Conservation (phyloP, 2,329 filamentous ascomycete genomes). For the Colletotrichum karsti region DNA sequence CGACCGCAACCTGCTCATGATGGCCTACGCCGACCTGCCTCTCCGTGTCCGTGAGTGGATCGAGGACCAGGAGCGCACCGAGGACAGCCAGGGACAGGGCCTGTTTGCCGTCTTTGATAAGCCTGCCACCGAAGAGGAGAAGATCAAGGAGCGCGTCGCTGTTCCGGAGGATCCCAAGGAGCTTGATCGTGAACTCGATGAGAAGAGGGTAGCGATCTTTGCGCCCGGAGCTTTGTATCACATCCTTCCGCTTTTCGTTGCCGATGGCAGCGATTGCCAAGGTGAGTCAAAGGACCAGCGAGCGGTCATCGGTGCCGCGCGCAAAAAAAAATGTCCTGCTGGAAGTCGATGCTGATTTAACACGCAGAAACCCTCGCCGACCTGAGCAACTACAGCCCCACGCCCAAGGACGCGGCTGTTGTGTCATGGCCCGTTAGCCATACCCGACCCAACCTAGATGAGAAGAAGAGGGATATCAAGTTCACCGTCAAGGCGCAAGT, state of each 20-base stretch:
- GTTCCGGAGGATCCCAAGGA: constrained; percentile 32
- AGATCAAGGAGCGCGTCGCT: constrained; percentile 45
- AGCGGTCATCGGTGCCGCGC: background rate
- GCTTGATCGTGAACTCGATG: constrained; percentile 34
- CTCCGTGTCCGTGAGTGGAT: constrained; percentile 56
- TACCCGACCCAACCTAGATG: constrained; percentile 35
- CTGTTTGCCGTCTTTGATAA: constrained; percentile 52
- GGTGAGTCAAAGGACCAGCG: constrained; percentile 34
- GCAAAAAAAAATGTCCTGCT: no score
- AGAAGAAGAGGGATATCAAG: constrained; percentile 35
- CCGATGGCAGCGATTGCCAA: constrained; percentile 45
- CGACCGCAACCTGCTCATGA: constrained; percentile 55
- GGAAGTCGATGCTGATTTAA: background rate
- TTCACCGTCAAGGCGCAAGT: constrained; percentile 42
- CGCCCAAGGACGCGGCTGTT: constrained; percentile 36
- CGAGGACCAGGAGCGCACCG: constrained; percentile 47
- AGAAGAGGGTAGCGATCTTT: constrained; percentile 48
- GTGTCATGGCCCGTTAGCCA: constrained; percentile 40
- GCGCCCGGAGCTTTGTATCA: constrained; percentile 53
- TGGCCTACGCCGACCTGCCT: constrained; percentile 55
- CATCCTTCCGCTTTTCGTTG: constrained; percentile 51
- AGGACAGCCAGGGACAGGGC: constrained; percentile 41
- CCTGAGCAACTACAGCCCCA: constrained; percentile 37
- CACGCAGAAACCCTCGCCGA: constrained; percentile 32
- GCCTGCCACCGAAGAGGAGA: constrained; percentile 45